A percentile compares a stretch with the other conserved stretches of the same genome.
These are phyloP conservation scores for Peronospora belbahrii DNA, from an alignment of 352 stramenopile genomes.

Conservation along the genomic window DNA sequence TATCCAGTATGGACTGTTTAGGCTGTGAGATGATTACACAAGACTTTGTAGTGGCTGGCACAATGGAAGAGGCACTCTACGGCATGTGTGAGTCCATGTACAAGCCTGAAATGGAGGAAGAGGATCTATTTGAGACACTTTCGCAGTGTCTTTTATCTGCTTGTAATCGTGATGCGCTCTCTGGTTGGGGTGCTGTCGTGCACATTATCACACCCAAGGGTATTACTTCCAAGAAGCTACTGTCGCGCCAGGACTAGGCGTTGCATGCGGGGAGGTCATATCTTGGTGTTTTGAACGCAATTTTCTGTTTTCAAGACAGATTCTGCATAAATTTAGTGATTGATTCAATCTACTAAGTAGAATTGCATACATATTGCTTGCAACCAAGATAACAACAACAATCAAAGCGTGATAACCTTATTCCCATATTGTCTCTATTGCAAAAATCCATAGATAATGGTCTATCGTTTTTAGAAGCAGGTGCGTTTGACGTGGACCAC, in stretches of 20 bases:
- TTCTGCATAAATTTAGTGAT: not conserved
- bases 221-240: conserved; percentile 77
- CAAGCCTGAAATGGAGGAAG: conserved; percentile 92
- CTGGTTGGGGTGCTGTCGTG: conserved; percentile 96
- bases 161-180: conserved; percentile 97
- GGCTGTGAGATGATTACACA: conserved; percentile 93
- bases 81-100: conserved; percentile 99
- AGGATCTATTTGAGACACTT: conserved; percentile 97
- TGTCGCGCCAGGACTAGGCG: conserved; percentile 71
- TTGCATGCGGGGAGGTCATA: conserved; percentile 1
- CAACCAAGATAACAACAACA: conserved; percentile 5
- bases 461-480: too few species aligned
- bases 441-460: too few species aligned
- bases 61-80: conserved; percentile 96
- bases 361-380: not conserved
- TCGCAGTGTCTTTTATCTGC: conserved; percentile 95
- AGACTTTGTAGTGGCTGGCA: conserved; percentile 97
- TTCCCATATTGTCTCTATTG: too few species aligned
- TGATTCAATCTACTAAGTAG: not conserved
- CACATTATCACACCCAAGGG: conserved; percentile 94
- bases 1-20: conserved; percentile 97
- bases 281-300: conserved; percentile 2
- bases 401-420: too few species aligned
- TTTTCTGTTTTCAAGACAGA: not conserved
- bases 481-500: not conserved